Evolutionary conservation across 306 rosid genomes (phyloP), one percentile per base, ranked within the genome.

Genomic region (Casuarina cunninghamiana): DNA sequence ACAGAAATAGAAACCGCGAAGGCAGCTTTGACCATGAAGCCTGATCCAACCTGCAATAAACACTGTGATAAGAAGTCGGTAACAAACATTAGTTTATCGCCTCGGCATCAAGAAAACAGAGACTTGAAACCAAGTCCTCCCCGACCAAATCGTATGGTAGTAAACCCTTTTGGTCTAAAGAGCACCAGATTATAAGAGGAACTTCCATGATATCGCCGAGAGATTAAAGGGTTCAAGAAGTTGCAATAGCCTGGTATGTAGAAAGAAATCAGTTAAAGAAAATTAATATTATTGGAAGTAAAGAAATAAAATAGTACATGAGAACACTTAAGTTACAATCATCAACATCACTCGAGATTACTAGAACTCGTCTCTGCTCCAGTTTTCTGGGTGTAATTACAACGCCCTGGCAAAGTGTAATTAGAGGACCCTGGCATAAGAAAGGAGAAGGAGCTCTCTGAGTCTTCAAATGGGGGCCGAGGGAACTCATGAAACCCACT

Each of bases 401-500:
- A 85, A 38, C 97, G 84, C 75, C 84, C 92, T 0, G 97, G 79
- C 84, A 89, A 44, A 78, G 83, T 70, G 81, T 90, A 92, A 63
- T 84, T 90, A 79, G 89, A 85, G 26, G 97, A 86, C 74, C 85
- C 93, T 0, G 95, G 81, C 83, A 88, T 82, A 43, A 93, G 93
- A 77, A 93, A 93, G 2, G 97, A 87, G 88, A 91, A 87, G 2
- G 91, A 86, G 85, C 83, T 86, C 77, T 91, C 98, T 1, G 94
- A 58, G 54, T 96, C 97, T 70, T 96, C 98, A 66, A 88, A 96
- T 7, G 94, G 84, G 35, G 93, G 91, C 81, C 96, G 96, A 66
- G 96, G 80, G 71, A 96, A 93, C 82, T 95, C 99, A 15, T 88
- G 89, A 84, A 93, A 91, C 79, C 82, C 96, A 5, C 88, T 93